Evolutionary conservation across 208 protist species (phyloP).

Genomic region (Leishmania martiniquensis): DNA sequence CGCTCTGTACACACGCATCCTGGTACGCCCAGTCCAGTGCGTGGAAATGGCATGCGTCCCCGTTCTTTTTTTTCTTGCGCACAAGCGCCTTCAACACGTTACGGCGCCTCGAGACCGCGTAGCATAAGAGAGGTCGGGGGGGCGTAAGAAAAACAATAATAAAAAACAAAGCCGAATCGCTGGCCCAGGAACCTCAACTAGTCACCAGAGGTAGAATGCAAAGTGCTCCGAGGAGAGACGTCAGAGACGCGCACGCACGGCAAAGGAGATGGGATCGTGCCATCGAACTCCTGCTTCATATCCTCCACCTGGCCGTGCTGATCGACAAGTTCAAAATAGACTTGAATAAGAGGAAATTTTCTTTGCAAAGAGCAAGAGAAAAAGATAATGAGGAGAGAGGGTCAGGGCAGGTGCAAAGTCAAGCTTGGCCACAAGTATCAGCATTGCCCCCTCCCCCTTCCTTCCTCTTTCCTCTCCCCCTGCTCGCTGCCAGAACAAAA

Average conservation of each 20-base stretch:
- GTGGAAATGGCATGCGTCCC: too few relatives aligned
- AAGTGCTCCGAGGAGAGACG: background rate
- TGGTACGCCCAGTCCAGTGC: background rate
- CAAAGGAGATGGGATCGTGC: background rate
- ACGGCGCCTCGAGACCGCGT: background rate
- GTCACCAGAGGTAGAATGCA: background rate
- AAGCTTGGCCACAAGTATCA: background rate
- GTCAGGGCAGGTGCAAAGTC: background rate
- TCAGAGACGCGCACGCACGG: background rate
- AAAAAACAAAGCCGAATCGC: background rate
- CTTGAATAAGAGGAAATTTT: background rate
- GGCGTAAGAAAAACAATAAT: too few relatives aligned
- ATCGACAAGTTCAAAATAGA: background rate
- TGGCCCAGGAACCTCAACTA: background rate
- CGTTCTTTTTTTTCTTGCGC: background rate
- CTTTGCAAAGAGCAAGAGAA: background rate
- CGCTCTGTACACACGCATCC: background rate
- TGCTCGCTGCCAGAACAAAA: background rate
- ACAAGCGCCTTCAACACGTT: background rate
- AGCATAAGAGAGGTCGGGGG: background rate
- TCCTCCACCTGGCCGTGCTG: background rate
- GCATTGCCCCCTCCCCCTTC: background rate
- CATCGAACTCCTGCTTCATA: background rate
- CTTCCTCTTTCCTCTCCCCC: background rate
- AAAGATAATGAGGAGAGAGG: constrained; percentile 4